phyloP scores from a whole-genome alignment of 1,139 yeast genomes.

The Casaregolazyma suthepensis region DNA sequence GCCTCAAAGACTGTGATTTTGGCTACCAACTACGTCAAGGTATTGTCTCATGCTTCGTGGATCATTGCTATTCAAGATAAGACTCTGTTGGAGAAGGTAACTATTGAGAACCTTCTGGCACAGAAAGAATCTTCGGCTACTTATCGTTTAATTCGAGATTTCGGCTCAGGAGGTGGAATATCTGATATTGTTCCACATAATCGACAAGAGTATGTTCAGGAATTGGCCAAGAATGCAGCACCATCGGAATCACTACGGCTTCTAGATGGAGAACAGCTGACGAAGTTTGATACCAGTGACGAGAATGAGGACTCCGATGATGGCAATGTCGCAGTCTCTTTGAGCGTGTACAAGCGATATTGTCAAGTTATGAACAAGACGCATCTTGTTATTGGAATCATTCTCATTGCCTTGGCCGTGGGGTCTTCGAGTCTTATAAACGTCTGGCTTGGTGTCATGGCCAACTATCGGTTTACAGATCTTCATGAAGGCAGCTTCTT shows the following conservation, averaged over 20 bases:
- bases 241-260: not conserved
- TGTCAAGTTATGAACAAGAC: not conserved
- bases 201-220: constrained; percentile 8
- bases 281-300: not conserved
- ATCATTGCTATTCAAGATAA: constrained; percentile 56
- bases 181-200: not conserved
- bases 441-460: constrained; percentile 1
- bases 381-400: not conserved
- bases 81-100: constrained; percentile 53
- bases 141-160: constrained; percentile 6
- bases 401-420: not conserved
- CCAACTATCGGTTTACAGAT: constrained; percentile 63
- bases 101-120: constrained; percentile 12
- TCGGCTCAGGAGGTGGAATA: not conserved
- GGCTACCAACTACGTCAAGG: constrained; percentile 68
- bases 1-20: constrained; percentile 53
- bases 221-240: not conserved
- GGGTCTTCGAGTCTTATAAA: not conserved
- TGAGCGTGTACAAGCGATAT: not conserved
- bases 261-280: not conserved
- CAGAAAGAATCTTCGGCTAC: constrained; percentile 10
- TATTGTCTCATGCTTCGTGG: constrained; percentile 54
- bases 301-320: not conserved
- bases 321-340: not conserved
- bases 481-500: constrained; percentile 58